These are phyloP conservation scores for Guyanaporus albipodus DNA, from an alignment of 768 basidiomycete genomes.

Conservation along the genomic window DNA sequence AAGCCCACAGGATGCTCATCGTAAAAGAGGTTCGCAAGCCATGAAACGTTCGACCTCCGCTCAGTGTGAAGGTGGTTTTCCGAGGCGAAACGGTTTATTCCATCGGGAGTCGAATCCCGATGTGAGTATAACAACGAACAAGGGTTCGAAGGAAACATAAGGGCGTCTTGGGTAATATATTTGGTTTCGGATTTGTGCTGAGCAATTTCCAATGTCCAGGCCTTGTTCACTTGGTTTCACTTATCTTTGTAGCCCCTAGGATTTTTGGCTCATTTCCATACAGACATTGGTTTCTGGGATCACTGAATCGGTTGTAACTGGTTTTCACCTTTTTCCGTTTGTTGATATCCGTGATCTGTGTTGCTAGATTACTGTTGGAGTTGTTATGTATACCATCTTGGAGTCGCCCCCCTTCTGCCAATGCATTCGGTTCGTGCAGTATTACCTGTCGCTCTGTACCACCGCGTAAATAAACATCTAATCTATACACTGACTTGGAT, in stretches of 20 bases:
- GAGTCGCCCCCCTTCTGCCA: background rate
- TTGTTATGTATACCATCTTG: slow-evolving; percentile 20
- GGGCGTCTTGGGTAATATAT: slow-evolving; percentile 7
- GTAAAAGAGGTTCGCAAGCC: slow-evolving; percentile 14
- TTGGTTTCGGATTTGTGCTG: slow-evolving; percentile 8
- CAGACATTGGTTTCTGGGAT: slow-evolving; percentile 11
- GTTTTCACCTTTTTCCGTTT: slow-evolving; percentile 2
- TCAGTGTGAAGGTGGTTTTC: slow-evolving; percentile 23
- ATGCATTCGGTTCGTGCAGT: background rate
- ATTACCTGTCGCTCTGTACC: slow-evolving; percentile 16
- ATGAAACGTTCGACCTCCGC: slow-evolving; percentile 31
- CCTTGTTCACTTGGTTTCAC: slow-evolving; percentile 6
- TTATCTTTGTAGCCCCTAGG: slow-evolving; percentile 5
- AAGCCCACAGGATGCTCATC: slow-evolving; percentile 13
- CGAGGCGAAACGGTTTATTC: slow-evolving; percentile 26
- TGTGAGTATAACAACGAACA: slow-evolving; percentile 20
- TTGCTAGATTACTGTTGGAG: slow-evolving; percentile 23
- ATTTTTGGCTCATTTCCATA: slow-evolving; percentile 9
- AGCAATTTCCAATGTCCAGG: slow-evolving; percentile 1
- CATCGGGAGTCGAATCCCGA: slow-evolving; percentile 32
- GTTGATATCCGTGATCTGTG: slow-evolving; percentile 24
- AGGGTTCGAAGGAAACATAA: slow-evolving; percentile 25
- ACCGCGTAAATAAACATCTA: slow-evolving; percentile 9
- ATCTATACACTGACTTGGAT: slow-evolving; percentile 10
- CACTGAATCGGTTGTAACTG: slow-evolving; percentile 2